phyloP scores from a whole-genome alignment of 1,284 basidiomycete genomes.

The Cutaneotrichosporon cyanovorans region DNA sequence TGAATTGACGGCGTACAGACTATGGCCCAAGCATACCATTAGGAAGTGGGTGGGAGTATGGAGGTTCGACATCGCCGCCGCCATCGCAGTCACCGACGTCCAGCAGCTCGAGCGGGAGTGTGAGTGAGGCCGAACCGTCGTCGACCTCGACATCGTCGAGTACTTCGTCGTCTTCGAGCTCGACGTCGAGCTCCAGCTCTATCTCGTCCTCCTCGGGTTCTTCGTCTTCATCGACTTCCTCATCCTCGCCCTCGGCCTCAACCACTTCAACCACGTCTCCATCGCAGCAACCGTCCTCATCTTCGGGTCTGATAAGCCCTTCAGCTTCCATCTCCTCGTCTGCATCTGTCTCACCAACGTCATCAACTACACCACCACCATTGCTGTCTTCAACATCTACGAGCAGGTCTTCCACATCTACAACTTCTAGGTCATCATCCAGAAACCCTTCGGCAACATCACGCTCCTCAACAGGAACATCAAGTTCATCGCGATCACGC shows the following conservation, averaged over 20 bases:
- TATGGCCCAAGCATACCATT: conserved; percentile 6
- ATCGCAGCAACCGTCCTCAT: no score
- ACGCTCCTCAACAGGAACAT: background rate
- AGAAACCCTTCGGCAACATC: no score
- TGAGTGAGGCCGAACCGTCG: background rate
- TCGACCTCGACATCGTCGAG: conserved; percentile 1
- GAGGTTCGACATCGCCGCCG: conserved; percentile 1
- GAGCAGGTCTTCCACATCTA: background rate
- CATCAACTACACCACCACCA: background rate
- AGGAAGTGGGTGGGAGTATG: background rate
- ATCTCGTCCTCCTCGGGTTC: background rate
- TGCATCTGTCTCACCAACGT: background rate
- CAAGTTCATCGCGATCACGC: background rate
- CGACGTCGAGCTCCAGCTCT: background rate
- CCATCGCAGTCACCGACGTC: background rate
- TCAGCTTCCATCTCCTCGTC: no score
- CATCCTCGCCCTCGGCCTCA: background rate
- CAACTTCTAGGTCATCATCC: background rate
- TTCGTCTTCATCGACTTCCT: background rate
- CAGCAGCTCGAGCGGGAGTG: background rate
- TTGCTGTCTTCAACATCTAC: background rate
- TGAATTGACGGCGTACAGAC: conserved; percentile 1
- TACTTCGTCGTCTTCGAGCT: background rate
- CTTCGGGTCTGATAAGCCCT: no score
- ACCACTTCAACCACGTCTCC: background rate